A percentile compares a stretch with the other conserved stretches of the same genome.
phyloP scores from a whole-genome alignment of 2,329 filamentous ascomycete species.

The Elsinoe australis region DNA sequence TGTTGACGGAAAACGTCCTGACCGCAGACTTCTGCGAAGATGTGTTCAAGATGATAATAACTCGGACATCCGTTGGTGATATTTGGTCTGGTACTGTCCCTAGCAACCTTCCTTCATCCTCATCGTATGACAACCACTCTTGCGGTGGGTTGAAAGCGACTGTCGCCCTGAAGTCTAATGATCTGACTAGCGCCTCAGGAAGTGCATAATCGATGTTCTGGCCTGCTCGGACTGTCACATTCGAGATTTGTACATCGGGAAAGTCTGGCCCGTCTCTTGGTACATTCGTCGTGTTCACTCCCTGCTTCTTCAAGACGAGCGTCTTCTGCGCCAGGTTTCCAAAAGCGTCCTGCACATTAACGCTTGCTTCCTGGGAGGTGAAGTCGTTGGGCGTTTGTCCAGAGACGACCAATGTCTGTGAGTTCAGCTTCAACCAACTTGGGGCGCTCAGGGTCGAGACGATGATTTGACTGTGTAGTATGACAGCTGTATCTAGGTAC shows the following conservation, averaged over 20 bases:
- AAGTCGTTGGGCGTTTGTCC: conserved; percentile 58
- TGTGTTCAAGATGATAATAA: conserved; percentile 38
- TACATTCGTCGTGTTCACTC: conserved; percentile 15
- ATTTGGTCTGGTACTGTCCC: conserved; percentile 42
- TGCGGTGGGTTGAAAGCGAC: conserved; percentile 39
- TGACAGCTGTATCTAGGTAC: neutral
- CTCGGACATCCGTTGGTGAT: conserved; percentile 33
- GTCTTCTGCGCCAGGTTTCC: conserved; percentile 53
- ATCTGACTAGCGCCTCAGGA: conserved; percentile 36
- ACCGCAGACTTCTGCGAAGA: conserved; percentile 3
- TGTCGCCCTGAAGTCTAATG: conserved; percentile 36
- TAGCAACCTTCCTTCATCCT: conserved; percentile 37
- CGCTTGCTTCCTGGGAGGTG: conserved; percentile 53
- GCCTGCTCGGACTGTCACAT: conserved; percentile 44
- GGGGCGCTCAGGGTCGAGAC: conserved; percentile 29
- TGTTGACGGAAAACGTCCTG: conserved; percentile 36
- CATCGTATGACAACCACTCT: conserved; percentile 45
- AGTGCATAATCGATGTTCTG: conserved; percentile 43
- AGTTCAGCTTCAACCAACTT: conserved; percentile 62
- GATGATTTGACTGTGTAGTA: neutral
- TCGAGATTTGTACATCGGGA: conserved; percentile 31
- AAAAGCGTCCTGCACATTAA: conserved; percentile 53
- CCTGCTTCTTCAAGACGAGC: conserved; percentile 32
- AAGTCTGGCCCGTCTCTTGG: neutral
- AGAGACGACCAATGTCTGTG: conserved; percentile 51